Evolutionary conservation across 2,329 filamentous ascomycete genomes (phyloP), one percentile per base, ranked within the genome.

Genomic region (Pezizomycotina sp.): DNA sequence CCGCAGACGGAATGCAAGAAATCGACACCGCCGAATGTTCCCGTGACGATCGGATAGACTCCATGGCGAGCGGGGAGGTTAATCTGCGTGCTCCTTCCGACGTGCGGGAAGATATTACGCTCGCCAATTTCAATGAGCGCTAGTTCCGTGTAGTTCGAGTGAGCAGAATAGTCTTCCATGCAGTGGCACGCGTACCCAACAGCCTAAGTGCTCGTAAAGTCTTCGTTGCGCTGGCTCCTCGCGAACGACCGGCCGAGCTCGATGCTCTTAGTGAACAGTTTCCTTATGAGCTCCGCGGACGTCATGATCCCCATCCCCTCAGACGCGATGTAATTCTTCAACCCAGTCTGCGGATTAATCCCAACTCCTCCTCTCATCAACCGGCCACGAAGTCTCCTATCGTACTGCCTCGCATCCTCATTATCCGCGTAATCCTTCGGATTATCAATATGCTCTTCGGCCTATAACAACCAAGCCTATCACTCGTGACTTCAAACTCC

Each of bases 301-400:
- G 78, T 92, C 59, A 78, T 79, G 55, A 91, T 89, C 28, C 71
- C 69, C 39, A 68, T 60, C 32, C 70, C 62, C 56, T 93, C 84
- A 46, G 83, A 83, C 24, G 84, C 82, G 57, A 93, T 93, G 59
- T 93, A 93, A 56, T 84, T 89, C 62, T 95, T 95, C 60, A 92
- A 65, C 49, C 77, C 78, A 4, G 74, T 76, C 35, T 71, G 61
- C 2, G 69, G 66, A 50, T 95, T 81, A 50, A 95, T 68, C 28
- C 68, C 70, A 22, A 93, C 66, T 60, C 93, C 86, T 32, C 71
- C 66, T 16, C 64, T 53, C 60, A 91, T 82, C 28, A 95, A 64
- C 0, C 80, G 81, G 1, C 74, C 82, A 53, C 86, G 77, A 33
- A 93, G 74, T 47, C 80, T 74, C 35, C 58, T 64, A 54, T 93